Conservation (phyloP, 495 filamentous ascomycete species). For the Beverwykella pulmonaria region DNA sequence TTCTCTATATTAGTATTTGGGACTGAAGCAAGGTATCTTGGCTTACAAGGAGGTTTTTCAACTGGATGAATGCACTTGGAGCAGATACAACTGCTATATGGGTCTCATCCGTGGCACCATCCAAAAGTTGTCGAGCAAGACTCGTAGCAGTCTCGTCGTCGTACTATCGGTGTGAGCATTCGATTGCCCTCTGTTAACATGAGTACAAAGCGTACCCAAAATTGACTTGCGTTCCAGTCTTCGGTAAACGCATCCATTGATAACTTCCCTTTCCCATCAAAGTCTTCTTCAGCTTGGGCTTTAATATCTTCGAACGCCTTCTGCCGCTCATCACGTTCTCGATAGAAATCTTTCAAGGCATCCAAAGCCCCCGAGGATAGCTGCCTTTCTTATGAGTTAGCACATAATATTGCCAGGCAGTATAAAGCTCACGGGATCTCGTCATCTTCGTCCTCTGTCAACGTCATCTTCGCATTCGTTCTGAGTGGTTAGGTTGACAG, state of each 20-base stretch:
- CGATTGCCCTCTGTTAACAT: not conserved
- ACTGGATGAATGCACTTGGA: conserved; percentile 72
- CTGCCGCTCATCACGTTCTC: conserved; percentile 63
- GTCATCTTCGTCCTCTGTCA: conserved; percentile 23
- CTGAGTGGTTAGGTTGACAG: not conserved
- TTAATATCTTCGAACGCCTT: conserved; percentile 67
- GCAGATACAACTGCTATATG: conserved; percentile 69
- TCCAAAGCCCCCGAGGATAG: conserved; percentile 63
- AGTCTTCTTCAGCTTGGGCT: conserved; percentile 53
- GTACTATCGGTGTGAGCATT: conserved; percentile 56
- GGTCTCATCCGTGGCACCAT: conserved; percentile 55
- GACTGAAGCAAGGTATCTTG: too few relatives aligned
- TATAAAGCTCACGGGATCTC: conserved; percentile 32
- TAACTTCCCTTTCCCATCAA: conserved; percentile 49
- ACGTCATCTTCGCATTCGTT: conserved; percentile 16
- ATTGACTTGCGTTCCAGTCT: conserved; percentile 82
- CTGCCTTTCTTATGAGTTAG: conserved; percentile 45
- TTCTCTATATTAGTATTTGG: too few relatives aligned
- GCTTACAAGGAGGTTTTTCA: conserved; percentile 67
- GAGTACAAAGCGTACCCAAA: conserved; percentile 60
- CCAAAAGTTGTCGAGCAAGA: conserved; percentile 64
- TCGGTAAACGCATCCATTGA: conserved; percentile 75
- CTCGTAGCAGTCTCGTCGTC: conserved; percentile 65
- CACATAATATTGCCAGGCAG: not conserved
- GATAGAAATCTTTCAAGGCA: conserved; percentile 69